Conservation (phyloP, 805 yeast species). For the Kodamaea sagamina region DNA sequence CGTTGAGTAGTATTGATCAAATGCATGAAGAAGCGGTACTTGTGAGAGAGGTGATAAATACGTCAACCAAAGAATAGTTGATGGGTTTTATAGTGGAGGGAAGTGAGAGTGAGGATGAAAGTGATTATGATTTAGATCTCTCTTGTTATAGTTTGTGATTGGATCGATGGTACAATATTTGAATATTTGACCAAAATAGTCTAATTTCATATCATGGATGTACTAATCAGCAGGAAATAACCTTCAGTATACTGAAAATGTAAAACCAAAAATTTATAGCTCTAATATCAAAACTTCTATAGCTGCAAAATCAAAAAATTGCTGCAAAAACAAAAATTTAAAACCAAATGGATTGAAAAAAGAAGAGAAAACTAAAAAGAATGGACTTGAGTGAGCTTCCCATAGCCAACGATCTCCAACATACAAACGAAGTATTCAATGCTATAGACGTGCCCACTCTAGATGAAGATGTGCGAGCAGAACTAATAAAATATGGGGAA, state of each 20-base stretch:
- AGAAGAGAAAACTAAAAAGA: not conserved
- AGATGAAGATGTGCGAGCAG: conserved; percentile 60
- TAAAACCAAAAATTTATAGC: too few species aligned
- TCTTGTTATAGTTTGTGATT: too few species aligned
- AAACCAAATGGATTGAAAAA: not conserved
- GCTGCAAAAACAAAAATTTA: too few species aligned
- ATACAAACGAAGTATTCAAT: conserved; percentile 1
- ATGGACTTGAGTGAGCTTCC: conserved; percentile 1
- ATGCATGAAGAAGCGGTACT: not conserved
- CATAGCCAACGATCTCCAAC: not conserved
- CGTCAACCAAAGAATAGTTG: not conserved
- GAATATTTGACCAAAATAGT: too few species aligned
- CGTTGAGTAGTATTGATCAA: not conserved
- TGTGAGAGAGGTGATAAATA: not conserved
- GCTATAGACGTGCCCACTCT: conserved; percentile 52
- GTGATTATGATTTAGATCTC: not conserved
- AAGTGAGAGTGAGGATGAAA: not conserved
- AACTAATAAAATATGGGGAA: conserved; percentile 52
- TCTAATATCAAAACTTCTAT: too few species aligned
- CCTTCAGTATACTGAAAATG: too few species aligned
- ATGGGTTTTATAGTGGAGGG: not conserved
- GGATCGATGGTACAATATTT: too few species aligned
- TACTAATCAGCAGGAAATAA: too few species aligned
- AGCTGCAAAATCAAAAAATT: too few species aligned
- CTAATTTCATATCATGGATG: too few species aligned